Evolutionary conservation across 805 yeast species (phyloP).

Genomic region (Yamadazyma ubonensis): DNA sequence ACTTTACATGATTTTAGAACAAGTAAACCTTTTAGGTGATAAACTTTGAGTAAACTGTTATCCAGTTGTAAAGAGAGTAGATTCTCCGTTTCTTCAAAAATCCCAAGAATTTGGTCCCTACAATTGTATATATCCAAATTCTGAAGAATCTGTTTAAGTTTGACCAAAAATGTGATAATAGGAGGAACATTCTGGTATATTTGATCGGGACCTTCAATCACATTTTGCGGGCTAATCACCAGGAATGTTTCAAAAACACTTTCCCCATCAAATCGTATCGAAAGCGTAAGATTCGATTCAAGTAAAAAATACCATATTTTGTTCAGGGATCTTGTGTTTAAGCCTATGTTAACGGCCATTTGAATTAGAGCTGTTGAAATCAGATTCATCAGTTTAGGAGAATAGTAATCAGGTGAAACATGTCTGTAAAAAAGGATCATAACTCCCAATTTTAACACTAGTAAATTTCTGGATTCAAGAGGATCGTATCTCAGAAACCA

Average conservation of each 20-base stretch:
- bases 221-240: background rate
- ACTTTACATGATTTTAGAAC: slow-evolving; percentile 6
- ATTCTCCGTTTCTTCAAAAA: slow-evolving; percentile 1
- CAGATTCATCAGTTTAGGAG: background rate
- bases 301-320: slow-evolving; percentile 6
- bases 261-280: slow-evolving; percentile 1
- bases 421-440: slow-evolving; percentile 2
- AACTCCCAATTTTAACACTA: slow-evolving; percentile 4
- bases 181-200: slow-evolving; percentile 2
- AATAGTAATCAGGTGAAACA: slow-evolving; percentile 2
- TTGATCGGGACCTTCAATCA: slow-evolving; percentile 3
- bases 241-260: background rate
- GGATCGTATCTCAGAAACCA: slow-evolving; percentile 1
- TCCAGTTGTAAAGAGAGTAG: background rate
- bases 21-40: slow-evolving; percentile 4
- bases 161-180: background rate
- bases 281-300: slow-evolving; percentile 3
- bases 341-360: slow-evolving; percentile 64
- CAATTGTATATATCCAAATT: slow-evolving; percentile 6
- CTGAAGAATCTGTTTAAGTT: background rate
- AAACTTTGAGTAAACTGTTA: slow-evolving; percentile 1
- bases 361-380: slow-evolving; percentile 47
- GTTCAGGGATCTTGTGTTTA: slow-evolving; percentile 18
- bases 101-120: slow-evolving; percentile 1
- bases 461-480: background rate